Percentiles rank a stretch among this genome's conserved stretches.
phyloP scores from a whole-genome alignment of 2,329 filamentous ascomycete species.

The Colletotrichum sp. region DNA sequence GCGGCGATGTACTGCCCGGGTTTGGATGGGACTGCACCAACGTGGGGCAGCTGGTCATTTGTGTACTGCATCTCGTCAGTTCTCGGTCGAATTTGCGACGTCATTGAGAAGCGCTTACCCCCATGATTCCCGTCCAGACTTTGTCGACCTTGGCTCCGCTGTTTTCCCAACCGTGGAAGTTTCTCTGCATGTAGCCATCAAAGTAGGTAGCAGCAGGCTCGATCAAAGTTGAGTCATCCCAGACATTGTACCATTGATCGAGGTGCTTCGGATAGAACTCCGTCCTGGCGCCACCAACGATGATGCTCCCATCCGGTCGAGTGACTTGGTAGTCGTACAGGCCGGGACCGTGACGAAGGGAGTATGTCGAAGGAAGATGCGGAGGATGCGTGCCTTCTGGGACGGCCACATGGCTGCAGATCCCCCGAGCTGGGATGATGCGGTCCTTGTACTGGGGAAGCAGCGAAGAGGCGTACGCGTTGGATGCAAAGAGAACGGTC shows the following conservation, averaged over 20 bases:
- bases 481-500: conserved; percentile 68
- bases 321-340: conserved; percentile 45
- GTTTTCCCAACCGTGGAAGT: conserved; percentile 51
- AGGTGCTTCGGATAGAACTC: background rate
- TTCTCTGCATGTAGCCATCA: conserved; percentile 49
- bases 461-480: conserved; percentile 69
- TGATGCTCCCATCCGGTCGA: conserved; percentile 47
- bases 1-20: conserved; percentile 46
- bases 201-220: conserved; percentile 44
- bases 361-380: conserved; percentile 28
- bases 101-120: conserved; percentile 26
- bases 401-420: conserved; percentile 32
- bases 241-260: conserved; percentile 46
- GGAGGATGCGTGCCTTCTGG: conserved; percentile 24
- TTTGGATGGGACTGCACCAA: conserved; percentile 38
- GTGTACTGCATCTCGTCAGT: conserved; percentile 38
- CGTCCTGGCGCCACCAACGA: conserved; percentile 43
- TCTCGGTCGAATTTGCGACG: background rate
- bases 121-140: conserved; percentile 43
- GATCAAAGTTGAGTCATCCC: conserved; percentile 46
- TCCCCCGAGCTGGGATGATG: conserved; percentile 67
- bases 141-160: conserved; percentile 38
- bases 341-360: conserved; percentile 23
- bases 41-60: conserved; percentile 8
- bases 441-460: conserved; percentile 62